Base-by-base conservation (phyloP, 2,329 filamentous ascomycete genomes). In the Aurifilum marmelostoma region DNA sequence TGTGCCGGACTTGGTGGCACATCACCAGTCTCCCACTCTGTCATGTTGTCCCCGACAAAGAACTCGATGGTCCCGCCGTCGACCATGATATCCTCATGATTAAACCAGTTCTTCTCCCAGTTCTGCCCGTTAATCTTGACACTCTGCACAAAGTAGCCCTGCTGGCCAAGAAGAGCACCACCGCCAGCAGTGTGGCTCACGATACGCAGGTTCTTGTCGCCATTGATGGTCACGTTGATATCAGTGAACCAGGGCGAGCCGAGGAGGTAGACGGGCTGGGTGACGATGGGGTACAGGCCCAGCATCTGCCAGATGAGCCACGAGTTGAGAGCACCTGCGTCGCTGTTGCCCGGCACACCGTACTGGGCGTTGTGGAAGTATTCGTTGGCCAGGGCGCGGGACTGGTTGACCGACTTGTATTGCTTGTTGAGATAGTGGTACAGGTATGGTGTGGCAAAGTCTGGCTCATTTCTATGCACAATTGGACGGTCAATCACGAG, bases 391-490 rank as follows among this genome's bases (percentile, higher is more conserved):
- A 92, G 91, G 72, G 80, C 85, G 73, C 91, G 89, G 0, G 84
- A 83, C 59, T 87, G 85, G 50, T 76, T 74, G 1, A 85, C 83
- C 0, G 84, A 87, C 2, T 85, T 78, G 0, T 78, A 89, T 0
- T 90, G 90, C 0, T 89, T 85, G 0, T 88, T 89, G 0, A 86
- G 86, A 72, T 91, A 92, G 78, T 92, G 89, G 76, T 90, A 92
- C 71, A 91, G 85, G 76, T 87, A 92, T 0, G 91, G 84, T 1
- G 85, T 86, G 1, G 91, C 79, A 74, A 91, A 91, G 58, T 88
- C 75, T 0, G 83, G 83, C 68, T 85, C 83, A 72, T 92, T 89
- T 79, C 82, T 29, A 78, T 83, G 67, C 86, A 78, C 69, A 87
- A 85, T 77, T 16, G n/a, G n/a, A n/a, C n/a, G n/a, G n/a, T 34